Base-by-base conservation (phyloP, 345 rosid species). In the Pugionium cornutum region DNA sequence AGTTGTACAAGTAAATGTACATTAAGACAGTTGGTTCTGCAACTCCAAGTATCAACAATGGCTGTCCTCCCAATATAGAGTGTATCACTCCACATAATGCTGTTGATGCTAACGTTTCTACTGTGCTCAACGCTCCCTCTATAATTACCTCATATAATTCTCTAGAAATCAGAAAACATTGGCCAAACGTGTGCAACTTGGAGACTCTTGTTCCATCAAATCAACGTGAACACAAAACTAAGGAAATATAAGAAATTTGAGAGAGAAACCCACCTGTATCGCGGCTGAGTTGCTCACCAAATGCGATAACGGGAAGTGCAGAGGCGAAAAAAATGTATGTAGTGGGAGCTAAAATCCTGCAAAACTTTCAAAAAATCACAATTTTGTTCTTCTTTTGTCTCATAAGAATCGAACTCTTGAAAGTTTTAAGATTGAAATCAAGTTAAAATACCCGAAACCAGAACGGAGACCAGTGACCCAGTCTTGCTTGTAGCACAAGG, bases 21-120 rank as follows among this genome's bases (percentile, higher is more conserved):
- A 91, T 91, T 46, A 91, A 79, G 7, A 91, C 85, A 18, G 91
- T 91, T 7, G 97, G 97, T 59, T 91, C 91, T 27, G 94, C 96
- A 73, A 91, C 97, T 55, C 97, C 97, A 30, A 88, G 69, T 58
- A 91, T 83, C 68, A 91, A 37, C 34, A 88, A 75, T 1, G 97
- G 96, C 36, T 91, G 97, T 30, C 97, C 96, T 18, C 96, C 97
- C 6, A 91, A 7, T 58, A 86, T 65, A 0, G 97, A 88, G 70
- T 91, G 97, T 62, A 88, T 85, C 64, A 83, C 82, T 26, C 96
- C 96, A 57, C 94, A 88, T 7, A 91, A 36, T 33, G 96, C 91
- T 4, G 96, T 91, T 27, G 96, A 91, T 53, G 83, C 79, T 53
- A 91, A 70, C 35, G 96, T 83, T 46, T 83, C 91, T 11, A 84